Evolutionary conservation across 2,329 filamentous ascomycete species (phyloP), one percentile per base, ranked within the genome.

Genomic region (Diplocarpon rosae): DNA sequence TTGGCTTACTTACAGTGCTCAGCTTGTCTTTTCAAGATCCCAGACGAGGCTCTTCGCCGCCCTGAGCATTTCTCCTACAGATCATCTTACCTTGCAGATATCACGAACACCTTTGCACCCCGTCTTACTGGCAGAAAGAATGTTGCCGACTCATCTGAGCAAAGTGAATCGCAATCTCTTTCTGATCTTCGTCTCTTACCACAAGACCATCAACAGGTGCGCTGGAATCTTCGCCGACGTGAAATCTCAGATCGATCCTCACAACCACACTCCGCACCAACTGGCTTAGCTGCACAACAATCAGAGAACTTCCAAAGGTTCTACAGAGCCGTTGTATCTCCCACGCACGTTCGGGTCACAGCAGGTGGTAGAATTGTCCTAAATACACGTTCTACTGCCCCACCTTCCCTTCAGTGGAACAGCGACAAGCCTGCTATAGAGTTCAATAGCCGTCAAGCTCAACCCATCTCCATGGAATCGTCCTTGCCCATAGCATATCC

Each of bases 301-400:
- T 71, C 70, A 29, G 76, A 81, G 58, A 78, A 78, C n/a, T 83
- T 83, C 53, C 73, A 79, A 59, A 69, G 72, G 42, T 83, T 83
- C 57, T 81, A 78, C 63, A 77, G 78, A 57, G 76, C 78, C 10
- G 78, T 82, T n/a, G 70, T 76, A 4, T 83, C 78, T 29, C 78
- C 78, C 7, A 78, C 76, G 12, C 76, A 82, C 59, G 72, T 82
- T 50, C 73, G 78, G 13, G 78, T 83, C 39, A 83, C 78, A 15
- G 78, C 78, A 47, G 77, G 78, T 46, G 78, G 78, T 34, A 70
- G 76, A 31, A 82, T 83, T 53, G 78, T 83, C 1, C 78, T 77
- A 39, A 82, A 82, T 55, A 79, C 70, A 29, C 69, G 76, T 35
- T 69, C 51, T 37, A 39, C 49, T 28, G 54, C 49, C 16, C 52